Conservation (phyloP, 805 yeast species). For the Teunomyces barrocoloradensis region DNA sequence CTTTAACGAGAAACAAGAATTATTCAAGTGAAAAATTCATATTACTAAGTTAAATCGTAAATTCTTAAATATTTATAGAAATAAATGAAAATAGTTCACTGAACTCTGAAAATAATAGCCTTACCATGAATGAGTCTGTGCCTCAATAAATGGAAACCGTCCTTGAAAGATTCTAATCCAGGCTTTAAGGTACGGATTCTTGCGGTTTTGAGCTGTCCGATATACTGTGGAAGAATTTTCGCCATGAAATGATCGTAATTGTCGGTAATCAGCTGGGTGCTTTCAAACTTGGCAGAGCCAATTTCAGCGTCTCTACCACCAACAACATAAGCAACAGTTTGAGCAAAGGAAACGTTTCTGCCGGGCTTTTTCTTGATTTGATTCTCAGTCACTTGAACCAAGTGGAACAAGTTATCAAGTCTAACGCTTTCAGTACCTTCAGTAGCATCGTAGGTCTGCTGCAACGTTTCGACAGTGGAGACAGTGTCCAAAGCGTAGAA, state of each 20-base stretch:
- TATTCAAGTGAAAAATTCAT: constrained; percentile 25
- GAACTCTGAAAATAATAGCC: constrained; percentile 39
- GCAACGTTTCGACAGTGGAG: constrained; percentile 20
- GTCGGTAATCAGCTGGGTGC: constrained; percentile 5
- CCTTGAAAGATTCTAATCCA: constrained; percentile 19
- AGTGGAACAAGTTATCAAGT: constrained; percentile 8
- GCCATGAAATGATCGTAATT: constrained; percentile 10
- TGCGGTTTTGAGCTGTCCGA: constrained; percentile 7
- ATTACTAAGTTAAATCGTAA: constrained; percentile 19
- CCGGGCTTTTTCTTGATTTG: constrained; percentile 3
- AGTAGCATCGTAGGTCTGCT: constrained; percentile 27
- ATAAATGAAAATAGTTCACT: neutral
- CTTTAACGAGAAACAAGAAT: too few species aligned
- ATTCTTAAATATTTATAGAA: neutral
- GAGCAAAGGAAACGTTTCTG: constrained; percentile 5
- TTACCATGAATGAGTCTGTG: constrained; percentile 40
- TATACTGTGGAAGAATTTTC: constrained; percentile 5
- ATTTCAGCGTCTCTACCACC: constrained; percentile 5
- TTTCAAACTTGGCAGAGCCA: neutral
- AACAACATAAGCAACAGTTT: constrained; percentile 7
- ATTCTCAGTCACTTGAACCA: neutral
- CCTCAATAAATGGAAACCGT: constrained; percentile 36
- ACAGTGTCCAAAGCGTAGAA: constrained; percentile 29
- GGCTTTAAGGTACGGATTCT: constrained; percentile 7
- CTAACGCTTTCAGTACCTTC: constrained; percentile 18